Evolutionary conservation across 768 basidiomycete species (phyloP), one percentile per base, ranked within the genome.

Genomic region (Termitomyces sp.): DNA sequence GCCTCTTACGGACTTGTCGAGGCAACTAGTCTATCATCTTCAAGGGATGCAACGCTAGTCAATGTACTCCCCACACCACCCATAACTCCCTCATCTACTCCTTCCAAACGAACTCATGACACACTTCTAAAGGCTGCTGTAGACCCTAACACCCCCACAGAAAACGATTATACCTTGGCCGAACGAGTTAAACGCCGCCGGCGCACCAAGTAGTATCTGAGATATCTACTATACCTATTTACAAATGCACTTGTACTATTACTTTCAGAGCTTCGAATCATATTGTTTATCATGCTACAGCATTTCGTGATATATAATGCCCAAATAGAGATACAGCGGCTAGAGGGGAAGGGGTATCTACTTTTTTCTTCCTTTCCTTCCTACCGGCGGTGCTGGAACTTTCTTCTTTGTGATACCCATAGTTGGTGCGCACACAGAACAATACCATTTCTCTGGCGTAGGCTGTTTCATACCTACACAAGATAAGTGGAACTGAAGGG

Each of bases 381-480:
- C 67, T 8, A 64, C 61, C 6, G 69, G 62, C 9, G 72, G 48
- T 27, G 68, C 66, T 34, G 69, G 65, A 27, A 53, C 43, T 42
- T 65, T 67, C 60, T 67, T 64, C 32, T 52, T 59, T 24, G 32
- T 54, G 44, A 44, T 33, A 20, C 33, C 40, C 53, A 62, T 56
- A n/a, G 66, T 78, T 18, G 69, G 65, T 13, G 74, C 69, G 54
- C 83, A 85, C 10, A 74, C 74, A 12, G 79, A 76, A 62, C 83
- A 86, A 58, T 79, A 84, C 82, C 83, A 84, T 42, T 76, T 78
- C 54, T 83, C 82, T 62, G 69, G 78, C 36, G 66, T 76, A 62
- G 67, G 79, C 60, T 76, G 76, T 68, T 71, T 81, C 60, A 87
- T 70, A 22, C 81, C 79, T 22, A 86, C 83, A 65, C 85, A 87